A percentile compares a stretch with the other conserved stretches of the same genome.
Evolutionary conservation across 2,329 filamentous ascomycete species (phyloP).

Genomic region (Trichoderma hamatum): DNA sequence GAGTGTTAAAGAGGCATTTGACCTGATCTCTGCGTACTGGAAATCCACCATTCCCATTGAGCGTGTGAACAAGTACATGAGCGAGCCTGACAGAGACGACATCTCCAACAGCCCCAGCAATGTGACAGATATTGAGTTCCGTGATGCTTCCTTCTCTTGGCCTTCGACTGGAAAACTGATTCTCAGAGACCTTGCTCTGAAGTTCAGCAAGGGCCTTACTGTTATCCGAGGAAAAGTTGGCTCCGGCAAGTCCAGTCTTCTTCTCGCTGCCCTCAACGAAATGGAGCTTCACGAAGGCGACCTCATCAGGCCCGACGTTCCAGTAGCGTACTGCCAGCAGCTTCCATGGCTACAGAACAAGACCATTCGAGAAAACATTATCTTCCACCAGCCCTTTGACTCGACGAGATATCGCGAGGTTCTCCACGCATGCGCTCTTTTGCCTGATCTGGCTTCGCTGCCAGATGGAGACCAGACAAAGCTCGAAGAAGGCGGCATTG

Average conservation of each 20-base stretch:
- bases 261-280: slow-evolving; percentile 63
- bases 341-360: slow-evolving; percentile 68
- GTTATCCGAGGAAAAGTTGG: slow-evolving; percentile 63
- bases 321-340: slow-evolving; percentile 61
- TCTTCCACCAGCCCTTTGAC: slow-evolving; percentile 63
- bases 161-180: slow-evolving; percentile 65
- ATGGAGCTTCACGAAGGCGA: slow-evolving; percentile 66
- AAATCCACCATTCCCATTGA: slow-evolving; percentile 83
- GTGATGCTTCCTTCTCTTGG: slow-evolving; percentile 75
- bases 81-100: slow-evolving; percentile 74
- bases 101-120: slow-evolving; percentile 42
- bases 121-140: slow-evolving; percentile 54
- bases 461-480: slow-evolving; percentile 60
- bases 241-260: slow-evolving; percentile 62
- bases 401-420: slow-evolving; percentile 59
- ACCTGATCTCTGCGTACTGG: slow-evolving; percentile 73
- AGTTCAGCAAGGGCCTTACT: slow-evolving; percentile 54
- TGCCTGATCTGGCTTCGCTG: slow-evolving; percentile 59
- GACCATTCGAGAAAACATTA: slow-evolving; percentile 66
- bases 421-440: slow-evolving; percentile 62
- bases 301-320: slow-evolving; percentile 51
- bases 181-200: slow-evolving; percentile 50
- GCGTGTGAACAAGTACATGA: slow-evolving; percentile 85
- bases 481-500: slow-evolving; percentile 65
- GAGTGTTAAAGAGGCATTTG: slow-evolving; percentile 74